phyloP scores from a whole-genome alignment of 306 rosid genomes.

The Quercus variabilis region DNA sequence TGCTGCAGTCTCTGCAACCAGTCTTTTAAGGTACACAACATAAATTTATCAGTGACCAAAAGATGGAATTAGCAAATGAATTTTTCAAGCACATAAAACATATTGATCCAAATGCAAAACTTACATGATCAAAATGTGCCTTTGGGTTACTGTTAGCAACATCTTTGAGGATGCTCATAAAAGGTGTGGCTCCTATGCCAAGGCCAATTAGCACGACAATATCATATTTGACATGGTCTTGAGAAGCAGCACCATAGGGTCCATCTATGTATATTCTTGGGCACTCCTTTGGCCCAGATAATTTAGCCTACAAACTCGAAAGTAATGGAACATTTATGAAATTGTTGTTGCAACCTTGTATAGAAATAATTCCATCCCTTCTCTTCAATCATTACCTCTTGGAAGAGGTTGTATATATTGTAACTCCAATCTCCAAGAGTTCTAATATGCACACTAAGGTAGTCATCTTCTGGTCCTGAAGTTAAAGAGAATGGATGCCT shows the following conservation, averaged over 20 bases:
- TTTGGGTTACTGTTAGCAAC: slow-evolving; percentile 35
- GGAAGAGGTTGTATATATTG: slow-evolving; percentile 64
- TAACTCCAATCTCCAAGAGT: slow-evolving; percentile 88
- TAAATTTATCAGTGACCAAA: slow-evolving; percentile 24
- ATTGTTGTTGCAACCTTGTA: not conserved
- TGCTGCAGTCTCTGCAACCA: slow-evolving; percentile 44
- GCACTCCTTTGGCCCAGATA: slow-evolving; percentile 35
- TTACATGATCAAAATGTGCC: slow-evolving; percentile 35
- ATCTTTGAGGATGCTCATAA: slow-evolving; percentile 88
- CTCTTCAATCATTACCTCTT: slow-evolving; percentile 46
- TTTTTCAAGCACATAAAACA: not conserved
- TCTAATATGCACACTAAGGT: slow-evolving; percentile 82
- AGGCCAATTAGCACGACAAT: slow-evolving; percentile 69
- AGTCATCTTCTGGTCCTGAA: slow-evolving; percentile 79
- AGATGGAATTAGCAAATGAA: not conserved
- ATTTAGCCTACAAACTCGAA: slow-evolving; percentile 40
- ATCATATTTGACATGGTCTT: slow-evolving; percentile 85
- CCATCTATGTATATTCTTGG: slow-evolving; percentile 85
- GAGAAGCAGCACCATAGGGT: slow-evolving; percentile 84
- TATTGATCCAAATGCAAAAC: not conserved
- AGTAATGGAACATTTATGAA: not conserved
- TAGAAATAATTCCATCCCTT: not conserved
- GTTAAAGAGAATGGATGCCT: slow-evolving; percentile 97
- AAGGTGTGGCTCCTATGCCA: slow-evolving; percentile 92
- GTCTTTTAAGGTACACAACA: slow-evolving; percentile 29